Conservation (phyloP, 371 early-diverging fungal genomes). For the Mortierella sp. region DNA sequence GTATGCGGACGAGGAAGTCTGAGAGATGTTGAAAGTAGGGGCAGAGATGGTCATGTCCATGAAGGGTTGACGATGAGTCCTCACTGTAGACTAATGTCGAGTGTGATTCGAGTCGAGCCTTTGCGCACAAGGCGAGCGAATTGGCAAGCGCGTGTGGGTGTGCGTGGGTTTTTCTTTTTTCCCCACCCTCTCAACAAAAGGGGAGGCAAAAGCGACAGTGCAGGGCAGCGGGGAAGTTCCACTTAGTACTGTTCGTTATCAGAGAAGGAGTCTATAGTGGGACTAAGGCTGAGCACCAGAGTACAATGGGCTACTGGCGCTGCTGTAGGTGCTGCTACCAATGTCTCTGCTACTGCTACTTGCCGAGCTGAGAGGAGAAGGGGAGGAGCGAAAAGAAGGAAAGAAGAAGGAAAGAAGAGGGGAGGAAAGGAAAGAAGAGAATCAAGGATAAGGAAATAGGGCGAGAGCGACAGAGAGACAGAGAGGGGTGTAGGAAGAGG, state of each 20-base stretch:
- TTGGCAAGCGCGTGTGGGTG: conserved; percentile 1
- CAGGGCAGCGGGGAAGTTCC: background rate
- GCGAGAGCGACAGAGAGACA: background rate
- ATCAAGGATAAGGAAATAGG: background rate
- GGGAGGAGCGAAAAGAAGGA: background rate
- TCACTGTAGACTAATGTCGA: too few species aligned
- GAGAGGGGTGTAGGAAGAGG: background rate
- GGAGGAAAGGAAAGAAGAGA: background rate
- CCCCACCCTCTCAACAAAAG: conserved; percentile 6
- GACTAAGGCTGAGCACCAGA: too few species aligned
- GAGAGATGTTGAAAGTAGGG: background rate
- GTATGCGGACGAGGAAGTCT: background rate
- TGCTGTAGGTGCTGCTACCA: conserved; percentile 4
- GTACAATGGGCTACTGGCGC: background rate
- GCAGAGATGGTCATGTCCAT: too few species aligned
- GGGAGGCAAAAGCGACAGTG: conserved; percentile 4
- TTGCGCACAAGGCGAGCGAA: background rate
- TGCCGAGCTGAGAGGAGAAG: background rate
- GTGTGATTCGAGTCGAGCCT: too few species aligned
- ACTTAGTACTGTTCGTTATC: too few species aligned
- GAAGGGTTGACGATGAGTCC: too few species aligned
- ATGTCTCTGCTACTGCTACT: conserved; percentile 1
- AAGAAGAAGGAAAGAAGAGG: background rate
- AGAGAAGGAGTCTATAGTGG: too few species aligned
- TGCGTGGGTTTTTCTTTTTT: background rate